Conservation (phyloP, 139 green algal species). For the Chlorella sp. region DNA sequence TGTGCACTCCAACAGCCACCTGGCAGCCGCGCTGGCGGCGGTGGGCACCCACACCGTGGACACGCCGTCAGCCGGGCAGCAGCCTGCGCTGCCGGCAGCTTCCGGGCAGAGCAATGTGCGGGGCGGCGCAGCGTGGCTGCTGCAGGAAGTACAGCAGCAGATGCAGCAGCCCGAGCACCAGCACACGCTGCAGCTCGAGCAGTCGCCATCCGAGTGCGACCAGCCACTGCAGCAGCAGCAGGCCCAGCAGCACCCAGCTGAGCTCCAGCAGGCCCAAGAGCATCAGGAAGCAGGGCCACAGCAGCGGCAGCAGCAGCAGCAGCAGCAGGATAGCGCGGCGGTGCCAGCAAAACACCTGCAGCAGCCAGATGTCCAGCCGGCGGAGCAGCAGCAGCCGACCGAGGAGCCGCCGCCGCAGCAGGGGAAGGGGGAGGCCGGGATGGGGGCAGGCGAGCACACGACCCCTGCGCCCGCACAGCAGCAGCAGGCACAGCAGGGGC, state of each 20-base stretch:
- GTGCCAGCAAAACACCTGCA: not conserved
- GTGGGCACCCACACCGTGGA: not conserved
- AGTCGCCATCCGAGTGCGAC: not conserved
- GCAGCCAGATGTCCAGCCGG: not conserved
- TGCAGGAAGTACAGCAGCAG: not conserved
- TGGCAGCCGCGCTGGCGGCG: not conserved
- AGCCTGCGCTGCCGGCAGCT: not conserved
- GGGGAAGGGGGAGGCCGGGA: not conserved
- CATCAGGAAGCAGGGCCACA: not conserved
- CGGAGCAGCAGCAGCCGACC: not conserved
- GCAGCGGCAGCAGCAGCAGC: not conserved
- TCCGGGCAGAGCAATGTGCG: no score
- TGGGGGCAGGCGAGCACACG: not conserved
- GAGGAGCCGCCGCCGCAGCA: not conserved
- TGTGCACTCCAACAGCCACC: constrained; percentile 6
- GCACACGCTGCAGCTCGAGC: not conserved
- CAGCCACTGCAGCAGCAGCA: not conserved
- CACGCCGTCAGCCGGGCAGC: not conserved
- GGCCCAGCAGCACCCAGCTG: not conserved
- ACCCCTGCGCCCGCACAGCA: not conserved
- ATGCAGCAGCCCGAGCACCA: not conserved
- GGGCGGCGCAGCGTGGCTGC: not conserved
- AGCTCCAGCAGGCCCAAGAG: not conserved
- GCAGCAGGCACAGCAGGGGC: not conserved
- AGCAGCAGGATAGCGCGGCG: no score